These are phyloP conservation scores for Aspergillus sergii DNA, from an alignment of 2,329 filamentous ascomycete species.

Conservation along the genomic window DNA sequence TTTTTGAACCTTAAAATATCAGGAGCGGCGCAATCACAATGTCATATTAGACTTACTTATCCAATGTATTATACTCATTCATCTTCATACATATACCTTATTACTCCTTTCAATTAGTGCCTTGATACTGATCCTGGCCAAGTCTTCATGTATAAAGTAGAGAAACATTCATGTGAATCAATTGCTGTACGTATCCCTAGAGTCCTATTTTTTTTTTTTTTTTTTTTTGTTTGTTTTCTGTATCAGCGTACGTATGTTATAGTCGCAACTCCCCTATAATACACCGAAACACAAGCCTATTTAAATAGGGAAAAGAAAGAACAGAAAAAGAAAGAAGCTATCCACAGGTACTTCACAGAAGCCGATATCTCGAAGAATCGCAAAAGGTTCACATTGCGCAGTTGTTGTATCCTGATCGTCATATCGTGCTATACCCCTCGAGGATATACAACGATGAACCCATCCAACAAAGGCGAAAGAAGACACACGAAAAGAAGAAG, in stretches of 20 bases:
- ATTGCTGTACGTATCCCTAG: background rate
- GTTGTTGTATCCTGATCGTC: slow-evolving; percentile 5
- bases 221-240: background rate
- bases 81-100: slow-evolving; percentile 1
- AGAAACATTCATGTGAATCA: background rate
- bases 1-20: slow-evolving; percentile 32
- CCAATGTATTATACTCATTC: slow-evolving; percentile 29
- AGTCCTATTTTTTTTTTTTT: background rate
- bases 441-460: background rate
- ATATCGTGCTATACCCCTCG: slow-evolving; percentile 8
- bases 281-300: slow-evolving; percentile 8
- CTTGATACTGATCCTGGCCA: background rate
- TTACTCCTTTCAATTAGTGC: background rate
- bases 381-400: slow-evolving; percentile 1
- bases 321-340: slow-evolving; percentile 6
- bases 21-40: slow-evolving; percentile 37
- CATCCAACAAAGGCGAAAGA: slow-evolving; percentile 10
- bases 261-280: slow-evolving; percentile 8
- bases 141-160: background rate
- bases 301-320: background rate
- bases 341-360: slow-evolving; percentile 4
- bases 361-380: background rate
- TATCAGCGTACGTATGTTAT: background rate
- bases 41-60: slow-evolving; percentile 27
- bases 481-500: slow-evolving; percentile 1